A percentile compares a stretch with the other conserved stretches of the same genome.
Conservation (phyloP, 148 eudicot genomes). For the Diospyros kaki region DNA sequence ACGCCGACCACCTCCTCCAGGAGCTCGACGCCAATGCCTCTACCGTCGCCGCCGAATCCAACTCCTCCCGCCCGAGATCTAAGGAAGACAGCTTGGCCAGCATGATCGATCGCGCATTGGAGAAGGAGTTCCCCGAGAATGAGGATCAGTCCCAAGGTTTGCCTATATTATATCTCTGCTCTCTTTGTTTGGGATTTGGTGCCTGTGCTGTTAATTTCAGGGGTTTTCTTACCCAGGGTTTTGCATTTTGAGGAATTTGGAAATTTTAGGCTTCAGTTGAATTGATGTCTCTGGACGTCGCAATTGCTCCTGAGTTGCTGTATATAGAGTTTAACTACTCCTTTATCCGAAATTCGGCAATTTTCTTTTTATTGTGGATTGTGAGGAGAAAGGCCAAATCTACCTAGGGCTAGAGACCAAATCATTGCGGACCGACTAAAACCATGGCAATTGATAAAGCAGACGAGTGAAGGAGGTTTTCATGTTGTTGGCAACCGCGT, state of each 20-base stretch:
- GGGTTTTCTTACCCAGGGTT: conserved; percentile 11
- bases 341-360: neutral
- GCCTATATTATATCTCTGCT: conserved; percentile 42
- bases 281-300: too few relatives aligned
- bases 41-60: conserved; percentile 13
- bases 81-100: conserved; percentile 78
- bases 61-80: conserved; percentile 19
- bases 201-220: neutral
- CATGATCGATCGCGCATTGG: conserved; percentile 93
- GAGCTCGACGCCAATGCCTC: conserved; percentile 14
- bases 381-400: too few relatives aligned
- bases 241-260: neutral
- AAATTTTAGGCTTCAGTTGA: too few relatives aligned
- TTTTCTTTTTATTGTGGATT: neutral
- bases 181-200: neutral
- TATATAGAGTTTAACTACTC: neutral
- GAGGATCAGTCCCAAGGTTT: conserved; percentile 74
- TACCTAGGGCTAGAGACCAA: too few relatives aligned
- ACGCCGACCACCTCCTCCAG: conserved; percentile 8
- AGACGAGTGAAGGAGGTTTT: too few relatives aligned
- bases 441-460: too few relatives aligned
- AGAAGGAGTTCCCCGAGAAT: conserved; percentile 85
- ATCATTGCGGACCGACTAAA: too few relatives aligned
- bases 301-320: neutral
- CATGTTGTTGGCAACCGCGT: too few relatives aligned